These are phyloP conservation scores for Capsicum baccatum DNA, from an alignment of 257 asterid genomes.

Conservation along the genomic window DNA sequence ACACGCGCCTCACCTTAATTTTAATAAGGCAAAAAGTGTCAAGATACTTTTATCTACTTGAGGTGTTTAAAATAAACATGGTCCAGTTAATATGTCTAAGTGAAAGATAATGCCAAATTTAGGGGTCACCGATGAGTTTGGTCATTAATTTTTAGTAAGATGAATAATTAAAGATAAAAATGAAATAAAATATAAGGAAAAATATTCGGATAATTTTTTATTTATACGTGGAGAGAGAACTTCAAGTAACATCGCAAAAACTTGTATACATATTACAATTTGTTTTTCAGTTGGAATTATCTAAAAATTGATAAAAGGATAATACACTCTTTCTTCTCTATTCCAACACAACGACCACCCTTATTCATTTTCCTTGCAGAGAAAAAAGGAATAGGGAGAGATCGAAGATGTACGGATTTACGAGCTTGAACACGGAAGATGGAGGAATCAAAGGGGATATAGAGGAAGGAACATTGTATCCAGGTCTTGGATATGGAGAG, in stretches of 20 bases:
- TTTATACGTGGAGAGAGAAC: neutral
- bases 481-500: conserved; percentile 95
- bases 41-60: too few species aligned
- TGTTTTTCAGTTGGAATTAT: neutral
- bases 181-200: neutral
- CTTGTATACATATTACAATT: neutral
- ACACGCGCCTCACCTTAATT: too few species aligned
- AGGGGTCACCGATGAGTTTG: too few species aligned
- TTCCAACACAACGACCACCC: neutral
- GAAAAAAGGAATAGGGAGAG: conserved; percentile 34
- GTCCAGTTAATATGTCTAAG: too few species aligned
- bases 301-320: neutral
- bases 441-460: conserved; percentile 37
- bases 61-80: too few species aligned
- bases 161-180: too few species aligned
- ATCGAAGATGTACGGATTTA: conserved; percentile 63
- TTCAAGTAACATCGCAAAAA: conserved; percentile 13
- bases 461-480: conserved; percentile 67
- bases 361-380: neutral
- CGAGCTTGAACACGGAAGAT: conserved; percentile 50
- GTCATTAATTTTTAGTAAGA: too few species aligned
- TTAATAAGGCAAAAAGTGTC: too few species aligned
- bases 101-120: too few species aligned
- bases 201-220: neutral
- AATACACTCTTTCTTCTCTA: neutral